Conservation (phyloP, 1,139 yeast genomes). For the Suhomyces ambrosiae region DNA sequence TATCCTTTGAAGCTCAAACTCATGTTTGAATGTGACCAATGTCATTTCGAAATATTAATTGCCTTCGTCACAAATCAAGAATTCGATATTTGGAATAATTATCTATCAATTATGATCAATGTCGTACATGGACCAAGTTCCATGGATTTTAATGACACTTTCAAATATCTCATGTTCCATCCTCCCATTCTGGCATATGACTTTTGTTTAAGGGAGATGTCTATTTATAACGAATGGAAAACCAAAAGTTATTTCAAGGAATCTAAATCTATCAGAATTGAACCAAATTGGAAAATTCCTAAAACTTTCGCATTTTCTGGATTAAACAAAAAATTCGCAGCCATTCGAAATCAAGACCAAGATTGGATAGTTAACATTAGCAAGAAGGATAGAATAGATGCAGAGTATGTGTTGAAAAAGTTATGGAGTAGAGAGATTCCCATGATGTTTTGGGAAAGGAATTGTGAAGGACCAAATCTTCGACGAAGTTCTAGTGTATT, state of each 20-base stretch:
- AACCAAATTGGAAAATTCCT: conserved; percentile 12
- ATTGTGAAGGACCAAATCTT: neutral
- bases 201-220: conserved; percentile 12
- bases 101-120: conserved; percentile 34
- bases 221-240: conserved; percentile 6
- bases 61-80: conserved; percentile 39
- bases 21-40: conserved; percentile 43
- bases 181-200: conserved; percentile 23
- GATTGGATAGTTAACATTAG: neutral
- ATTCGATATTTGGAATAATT: conserved; percentile 42
- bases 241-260: conserved; percentile 21
- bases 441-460: neutral
- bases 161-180: conserved; percentile 12
- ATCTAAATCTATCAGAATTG: conserved; percentile 12
- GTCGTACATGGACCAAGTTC: conserved; percentile 45
- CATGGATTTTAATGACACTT: conserved; percentile 28
- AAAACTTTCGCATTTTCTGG: neutral
- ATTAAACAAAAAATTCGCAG: conserved; percentile 4
- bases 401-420: neutral
- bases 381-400: neutral
- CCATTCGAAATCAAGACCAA: neutral
- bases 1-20: conserved; percentile 42
- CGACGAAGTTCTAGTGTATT: neutral
- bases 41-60: conserved; percentile 50
- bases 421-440: conserved; percentile 1